Evolutionary conservation across 768 basidiomycete genomes (phyloP), one percentile per base, ranked within the genome.

Genomic region (Tylopilus balloui): DNA sequence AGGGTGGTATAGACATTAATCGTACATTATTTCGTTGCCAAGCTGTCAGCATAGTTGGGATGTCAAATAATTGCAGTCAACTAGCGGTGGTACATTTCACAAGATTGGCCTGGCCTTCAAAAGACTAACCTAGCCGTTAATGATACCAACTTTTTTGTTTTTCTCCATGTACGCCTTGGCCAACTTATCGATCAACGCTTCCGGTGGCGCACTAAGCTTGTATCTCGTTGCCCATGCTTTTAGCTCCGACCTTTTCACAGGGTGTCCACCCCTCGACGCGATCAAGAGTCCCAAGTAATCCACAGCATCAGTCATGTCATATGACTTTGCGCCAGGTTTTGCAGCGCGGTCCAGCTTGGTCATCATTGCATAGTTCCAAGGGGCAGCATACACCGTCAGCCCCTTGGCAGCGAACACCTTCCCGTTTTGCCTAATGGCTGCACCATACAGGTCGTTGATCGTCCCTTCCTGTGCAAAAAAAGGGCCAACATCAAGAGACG

Each of bases 301-400:
- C 41, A 42, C 42, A 2, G 51, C 51, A 11, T 52, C 48, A 1
- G 50, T 17, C 31, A 53, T 36, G 27, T 53, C 52, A 12, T 53
- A 53, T 1, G 52, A n/a, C 23, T 52, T 45, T 1, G 52, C 27
- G 11, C 52, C 50, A 9, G 21, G 42, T 29, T 53, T 51, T n/a
- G 21, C 42, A 3, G 39, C 43, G 11, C 50, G 49, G 23, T 53
- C 52, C 2, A 53, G 34, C 17, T 53, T 53, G 39, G 52, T 38
- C 52, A 53, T 45, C 49, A 52, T 3, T 1, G 43, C 39, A 13
- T 52, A 52, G 7, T 43, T 25, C 52, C 52, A 52, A n/a, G 49
- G 52, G 2, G 50, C 50, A 31, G 52, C 52, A 6, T 53, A 53
- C 23, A 53, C 52, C 5, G 50, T 52, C 43, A 53, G 29, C n/a